Base-by-base conservation (phyloP, 2,329 filamentous ascomycete genomes). In the Aureobasidium sp. region DNA sequence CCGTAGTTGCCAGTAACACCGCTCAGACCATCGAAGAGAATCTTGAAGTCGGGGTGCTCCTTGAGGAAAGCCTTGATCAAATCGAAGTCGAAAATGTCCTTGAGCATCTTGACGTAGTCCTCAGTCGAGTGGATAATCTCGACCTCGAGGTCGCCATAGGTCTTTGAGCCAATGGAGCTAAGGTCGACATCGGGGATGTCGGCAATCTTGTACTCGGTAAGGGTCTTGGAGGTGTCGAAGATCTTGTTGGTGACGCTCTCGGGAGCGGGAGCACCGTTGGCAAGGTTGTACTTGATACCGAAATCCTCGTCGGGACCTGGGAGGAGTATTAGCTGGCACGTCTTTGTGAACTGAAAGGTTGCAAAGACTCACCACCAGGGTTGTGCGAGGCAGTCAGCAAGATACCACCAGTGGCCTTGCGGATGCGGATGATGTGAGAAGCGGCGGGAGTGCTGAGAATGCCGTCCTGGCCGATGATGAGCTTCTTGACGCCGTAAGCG, bases 201-300 rank as follows among this genome's bases (percentile, higher is more conserved):
- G 69, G 89, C 85, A 67, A 96, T 88, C 79, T 97, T 96, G 84
- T 97, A 99, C 55, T 88, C 91, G 48, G 85, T 90, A 69, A 99
- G 82, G 66, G 83, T 86, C 83, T 97, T 97, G 69, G 93, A 93
- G 64, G 87, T 85, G 70, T 93, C 90, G 79, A 85, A 97, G 75
- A 99, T 97, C 81, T 96, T 96, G 85, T 99, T 95, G 68, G 94
- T 99, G 67, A 99, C 90, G 60, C 89, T 88, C 77, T 99, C 94
- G 63, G 94, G 94, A 61, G 94, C 94, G 47, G 94, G 94, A 61
- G 92, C 94, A 70, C 94, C 94, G 73, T 99, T 97, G 75, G 91
- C 82, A 63, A 99, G 82, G 82, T 99, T 99, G 85, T 99, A 99
- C 81, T 99, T 99, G 86, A 99, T 99, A 69, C 94, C 94, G 71